Evolutionary conservation across 2,329 filamentous ascomycete genomes (phyloP), one percentile per base, ranked within the genome.

Genomic region (Exophiala xenobiotica): DNA sequence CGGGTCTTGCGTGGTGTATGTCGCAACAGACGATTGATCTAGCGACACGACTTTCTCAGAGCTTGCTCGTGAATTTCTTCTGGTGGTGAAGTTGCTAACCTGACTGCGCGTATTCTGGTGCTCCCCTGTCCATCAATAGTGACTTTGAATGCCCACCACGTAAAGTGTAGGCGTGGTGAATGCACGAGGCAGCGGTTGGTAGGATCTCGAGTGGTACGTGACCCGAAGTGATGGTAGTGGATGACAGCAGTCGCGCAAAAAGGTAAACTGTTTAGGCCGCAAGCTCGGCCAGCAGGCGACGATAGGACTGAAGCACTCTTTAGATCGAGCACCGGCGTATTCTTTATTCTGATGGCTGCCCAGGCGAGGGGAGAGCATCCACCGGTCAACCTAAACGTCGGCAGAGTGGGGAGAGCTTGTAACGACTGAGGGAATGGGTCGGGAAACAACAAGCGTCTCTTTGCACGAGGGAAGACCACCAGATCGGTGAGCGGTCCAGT

Each of bases 11-110:
- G 85, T 83, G 64, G 87, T 79, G 75, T 95, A 95, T 74, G 92
- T 87, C 76, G 87, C 88, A 87, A 88, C 86, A 88, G 90, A 88
- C 75, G 87, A 80, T 80, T 89, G 88, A 87, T 95, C 91, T 93
- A 87, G 83, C 38, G 45, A 50, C 54, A 52, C 37, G 38, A 48
- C 20, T 38, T 49, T 57, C 46, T 59, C 46, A 62, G 57, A 56
- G 56, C 23, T 42, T 54, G 60, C 26, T 60, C 52, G 51, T 75
- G 78, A 82, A 78, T 76, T 76, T 79, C 73, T 78, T 79, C 72
- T 78, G 75, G 77, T 70, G 81, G 79, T 75, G 83, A 84, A 82
- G 71, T 79, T 68, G 84, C 86, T 88, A 89, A 90, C 86, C 87
- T 89, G 86, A 83, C 82, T 90, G 86, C 82, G 86, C 82, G 77